Percentiles rank a stretch among this genome's conserved stretches.
These are phyloP conservation scores for Gloeostereum incarnatum DNA, from an alignment of 768 basidiomycete species.

Conservation along the genomic window DNA sequence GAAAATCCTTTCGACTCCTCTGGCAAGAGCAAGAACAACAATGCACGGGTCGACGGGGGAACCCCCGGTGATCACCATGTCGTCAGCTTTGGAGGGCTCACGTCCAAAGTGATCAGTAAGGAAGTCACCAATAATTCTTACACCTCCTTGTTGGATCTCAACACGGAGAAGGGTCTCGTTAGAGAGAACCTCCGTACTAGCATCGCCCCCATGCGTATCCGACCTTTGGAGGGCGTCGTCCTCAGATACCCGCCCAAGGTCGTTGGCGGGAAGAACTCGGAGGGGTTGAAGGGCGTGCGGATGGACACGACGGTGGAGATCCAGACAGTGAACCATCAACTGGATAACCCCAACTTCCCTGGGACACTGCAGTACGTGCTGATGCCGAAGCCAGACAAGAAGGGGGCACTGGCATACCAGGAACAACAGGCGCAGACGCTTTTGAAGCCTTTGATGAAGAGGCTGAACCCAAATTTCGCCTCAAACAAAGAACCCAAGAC, in stretches of 20 bases:
- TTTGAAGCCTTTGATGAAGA: too few relatives aligned
- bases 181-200: slow-evolving; percentile 9
- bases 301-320: slow-evolving; percentile 20
- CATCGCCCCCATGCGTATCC: slow-evolving; percentile 23
- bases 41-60: neutral
- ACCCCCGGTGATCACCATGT: slow-evolving; percentile 10
- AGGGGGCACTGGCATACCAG: too few relatives aligned
- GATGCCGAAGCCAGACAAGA: neutral
- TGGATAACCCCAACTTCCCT: slow-evolving; percentile 38
- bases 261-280: slow-evolving; percentile 29
- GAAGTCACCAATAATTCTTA: slow-evolving; percentile 6
- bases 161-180: slow-evolving; percentile 18
- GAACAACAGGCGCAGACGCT: too few relatives aligned
- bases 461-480: too few relatives aligned
- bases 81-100: slow-evolving; percentile 37
- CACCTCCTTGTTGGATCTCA: slow-evolving; percentile 17
- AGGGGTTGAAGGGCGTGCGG: slow-evolving; percentile 26
- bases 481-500: too few relatives aligned
- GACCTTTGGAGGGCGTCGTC: slow-evolving; percentile 12
- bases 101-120: slow-evolving; percentile 9
- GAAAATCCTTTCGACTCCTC: neutral
- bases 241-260: slow-evolving; percentile 31
- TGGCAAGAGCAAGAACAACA: slow-evolving; percentile 3
- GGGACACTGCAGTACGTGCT: slow-evolving; percentile 40
- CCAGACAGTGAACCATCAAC: slow-evolving; percentile 16